A percentile compares a stretch with the other conserved stretches of the same genome.
Evolutionary conservation across 805 yeast species (phyloP).

Genomic region (Metschnikowia cubensis): DNA sequence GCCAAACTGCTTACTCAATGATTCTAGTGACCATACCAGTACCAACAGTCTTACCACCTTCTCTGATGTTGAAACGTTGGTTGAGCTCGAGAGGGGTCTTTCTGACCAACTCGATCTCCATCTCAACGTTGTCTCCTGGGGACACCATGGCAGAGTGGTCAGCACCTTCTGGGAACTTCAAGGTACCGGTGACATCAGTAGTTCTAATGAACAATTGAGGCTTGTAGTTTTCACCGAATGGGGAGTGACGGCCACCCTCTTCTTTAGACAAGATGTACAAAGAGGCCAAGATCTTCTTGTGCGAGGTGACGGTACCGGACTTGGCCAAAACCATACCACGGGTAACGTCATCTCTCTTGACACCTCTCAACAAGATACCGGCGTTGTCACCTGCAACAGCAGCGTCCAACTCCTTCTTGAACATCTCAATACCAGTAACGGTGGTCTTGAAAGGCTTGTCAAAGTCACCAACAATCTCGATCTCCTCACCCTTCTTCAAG

Average conservation of each 20-base stretch:
- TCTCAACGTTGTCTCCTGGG: constrained; percentile 98
- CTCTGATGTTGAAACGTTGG: constrained; percentile 98
- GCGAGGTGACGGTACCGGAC: constrained; percentile 88
- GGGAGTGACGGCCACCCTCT: constrained; percentile 99
- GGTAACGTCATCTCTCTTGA: constrained; percentile 92
- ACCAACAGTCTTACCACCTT: constrained; percentile 99
- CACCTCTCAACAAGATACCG: constrained; percentile 95
- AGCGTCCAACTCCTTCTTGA: constrained; percentile 95
- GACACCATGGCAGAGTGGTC: constrained; percentile 88
- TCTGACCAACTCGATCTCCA: constrained; percentile 84
- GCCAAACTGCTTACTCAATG: constrained; percentile 46
- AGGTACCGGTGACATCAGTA: constrained; percentile 86
- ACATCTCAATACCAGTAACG: constrained; percentile 99
- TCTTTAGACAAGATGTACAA: constrained; percentile 89
- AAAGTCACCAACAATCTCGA: constrained; percentile 93
- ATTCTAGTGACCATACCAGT: constrained; percentile 96
- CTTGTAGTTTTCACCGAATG: constrained; percentile 95
- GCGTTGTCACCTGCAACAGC: constrained; percentile 99
- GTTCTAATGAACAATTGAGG: constrained; percentile 98
- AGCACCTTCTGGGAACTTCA: constrained; percentile 81
- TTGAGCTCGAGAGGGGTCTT: constrained; percentile 94
- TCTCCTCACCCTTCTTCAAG: constrained; percentile 96
- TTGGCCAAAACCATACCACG: constrained; percentile 98
- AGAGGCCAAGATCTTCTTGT: constrained; percentile 90
- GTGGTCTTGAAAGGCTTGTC: constrained; percentile 85